A percentile compares a stretch with the other conserved stretches of the same genome.
Conservation (phyloP, 768 basidiomycete genomes). For the Collybiopsis luxurians region DNA sequence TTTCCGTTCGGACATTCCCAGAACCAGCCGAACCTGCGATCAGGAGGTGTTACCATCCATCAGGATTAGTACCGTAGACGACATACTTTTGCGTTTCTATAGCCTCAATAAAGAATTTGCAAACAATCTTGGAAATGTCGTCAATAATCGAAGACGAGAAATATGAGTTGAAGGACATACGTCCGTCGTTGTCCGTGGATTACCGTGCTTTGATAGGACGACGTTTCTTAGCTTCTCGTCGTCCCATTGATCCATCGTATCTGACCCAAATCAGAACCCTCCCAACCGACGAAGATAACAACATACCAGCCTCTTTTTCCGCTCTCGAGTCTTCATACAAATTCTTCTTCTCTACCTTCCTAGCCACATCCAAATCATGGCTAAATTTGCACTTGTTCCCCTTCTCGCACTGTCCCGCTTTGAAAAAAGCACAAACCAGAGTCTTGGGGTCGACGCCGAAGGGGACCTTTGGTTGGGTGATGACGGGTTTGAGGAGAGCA, state of each 20-base stretch:
- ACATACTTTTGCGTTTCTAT: constrained; percentile 84
- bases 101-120: constrained; percentile 95
- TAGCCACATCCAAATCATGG: constrained; percentile 83
- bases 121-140: constrained; percentile 78
- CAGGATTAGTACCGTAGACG: background rate
- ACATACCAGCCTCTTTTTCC: constrained; percentile 71
- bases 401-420: constrained; percentile 92
- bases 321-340: constrained; percentile 87
- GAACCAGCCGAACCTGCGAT: constrained; percentile 82
- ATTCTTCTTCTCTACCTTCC: constrained; percentile 95
- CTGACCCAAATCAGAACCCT: constrained; percentile 33
- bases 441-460: constrained; percentile 98
- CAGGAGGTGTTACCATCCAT: background rate
- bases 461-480: constrained; percentile 70
- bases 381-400: constrained; percentile 97
- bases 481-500: constrained; percentile 72
- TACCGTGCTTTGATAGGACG: constrained; percentile 83
- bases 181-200: constrained; percentile 90
- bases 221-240: constrained; percentile 91
- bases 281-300: background rate
- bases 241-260: constrained; percentile 98
- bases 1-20: constrained; percentile 88
- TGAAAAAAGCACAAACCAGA: constrained; percentile 87
- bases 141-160: background rate
- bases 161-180: constrained; percentile 31